A percentile compares a stretch with the other conserved stretches of the same genome.
Conservation (phyloP, 345 rosid genomes). For the Salix exigua region DNA sequence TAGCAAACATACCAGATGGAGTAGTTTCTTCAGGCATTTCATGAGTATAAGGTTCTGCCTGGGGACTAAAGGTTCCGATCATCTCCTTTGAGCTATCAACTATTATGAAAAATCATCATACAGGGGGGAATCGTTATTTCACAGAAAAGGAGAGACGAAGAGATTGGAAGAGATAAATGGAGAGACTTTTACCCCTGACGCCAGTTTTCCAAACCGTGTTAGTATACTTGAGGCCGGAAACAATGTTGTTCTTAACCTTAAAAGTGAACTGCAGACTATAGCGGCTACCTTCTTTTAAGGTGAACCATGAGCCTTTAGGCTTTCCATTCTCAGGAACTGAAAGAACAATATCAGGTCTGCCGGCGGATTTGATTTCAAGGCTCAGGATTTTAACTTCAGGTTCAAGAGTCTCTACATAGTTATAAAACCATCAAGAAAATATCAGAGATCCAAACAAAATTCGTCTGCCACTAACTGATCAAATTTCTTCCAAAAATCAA, state of each 20-base stretch:
- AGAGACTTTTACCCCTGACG: slow-evolving; percentile 18
- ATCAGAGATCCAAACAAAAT: neutral
- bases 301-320: slow-evolving; percentile 30
- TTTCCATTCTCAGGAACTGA: slow-evolving; percentile 23
- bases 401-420: slow-evolving; percentile 24
- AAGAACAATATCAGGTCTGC: slow-evolving; percentile 30
- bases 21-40: slow-evolving; percentile 78
- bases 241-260: slow-evolving; percentile 27
- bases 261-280: slow-evolving; percentile 29
- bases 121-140: neutral
- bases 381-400: slow-evolving; percentile 26
- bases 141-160: neutral
- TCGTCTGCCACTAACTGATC: neutral
- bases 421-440: neutral
- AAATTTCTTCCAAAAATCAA: neutral
- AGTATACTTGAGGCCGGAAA: slow-evolving; percentile 28
- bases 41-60: slow-evolving; percentile 71
- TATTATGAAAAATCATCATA: slow-evolving; percentile 19
- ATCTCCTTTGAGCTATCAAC: slow-evolving; percentile 84
- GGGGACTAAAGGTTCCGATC: slow-evolving; percentile 96
- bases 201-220: slow-evolving; percentile 39
- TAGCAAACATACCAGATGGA: slow-evolving; percentile 85
- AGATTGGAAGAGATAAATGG: neutral
- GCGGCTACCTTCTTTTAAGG: slow-evolving; percentile 33
- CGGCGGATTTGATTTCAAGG: slow-evolving; percentile 29